These are phyloP conservation scores for Linanthus parryae DNA, from an alignment of 148 eudicot genomes.

Conservation along the genomic window DNA sequence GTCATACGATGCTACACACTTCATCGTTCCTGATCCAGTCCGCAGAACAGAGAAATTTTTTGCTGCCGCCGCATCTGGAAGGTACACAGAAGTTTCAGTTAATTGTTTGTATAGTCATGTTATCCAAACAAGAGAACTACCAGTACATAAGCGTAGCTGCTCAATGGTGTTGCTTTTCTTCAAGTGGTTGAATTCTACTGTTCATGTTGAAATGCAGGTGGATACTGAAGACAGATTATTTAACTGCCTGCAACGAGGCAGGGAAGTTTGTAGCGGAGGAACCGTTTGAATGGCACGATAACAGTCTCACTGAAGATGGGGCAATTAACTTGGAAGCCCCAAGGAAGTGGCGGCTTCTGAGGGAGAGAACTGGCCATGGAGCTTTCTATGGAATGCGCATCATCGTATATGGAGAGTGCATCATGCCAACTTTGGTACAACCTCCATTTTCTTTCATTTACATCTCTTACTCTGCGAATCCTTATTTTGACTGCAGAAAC, in stretches of 20 bases:
- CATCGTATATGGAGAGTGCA: constrained; percentile 89
- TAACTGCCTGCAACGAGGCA: constrained; percentile 66
- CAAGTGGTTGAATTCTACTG: background rate
- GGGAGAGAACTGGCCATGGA: constrained; percentile 90
- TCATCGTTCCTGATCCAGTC: constrained; percentile 77
- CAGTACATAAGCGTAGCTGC: too few relatives aligned
- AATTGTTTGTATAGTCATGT: too few relatives aligned
- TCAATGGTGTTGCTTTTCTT: too few relatives aligned
- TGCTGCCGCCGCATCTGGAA: constrained; percentile 97
- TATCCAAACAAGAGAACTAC: too few relatives aligned
- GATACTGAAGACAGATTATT: constrained; percentile 90
- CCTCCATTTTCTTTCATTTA: background rate
- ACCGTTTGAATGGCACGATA: constrained; percentile 93
- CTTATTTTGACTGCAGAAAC: too few relatives aligned
- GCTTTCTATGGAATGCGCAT: constrained; percentile 85
- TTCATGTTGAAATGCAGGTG: constrained; percentile 48
- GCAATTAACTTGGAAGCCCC: constrained; percentile 86
- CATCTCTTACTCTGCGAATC: too few relatives aligned
- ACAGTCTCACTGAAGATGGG: constrained; percentile 77
- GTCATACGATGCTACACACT: constrained; percentile 98
- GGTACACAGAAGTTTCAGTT: too few relatives aligned
- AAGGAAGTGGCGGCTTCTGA: constrained; percentile 92
- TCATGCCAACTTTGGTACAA: constrained; percentile 83
- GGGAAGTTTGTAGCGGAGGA: constrained; percentile 79
- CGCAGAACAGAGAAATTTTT: constrained; percentile 93